Base-by-base conservation (phyloP, 495 filamentous ascomycete species). In the Cryomyces antarcticus region DNA sequence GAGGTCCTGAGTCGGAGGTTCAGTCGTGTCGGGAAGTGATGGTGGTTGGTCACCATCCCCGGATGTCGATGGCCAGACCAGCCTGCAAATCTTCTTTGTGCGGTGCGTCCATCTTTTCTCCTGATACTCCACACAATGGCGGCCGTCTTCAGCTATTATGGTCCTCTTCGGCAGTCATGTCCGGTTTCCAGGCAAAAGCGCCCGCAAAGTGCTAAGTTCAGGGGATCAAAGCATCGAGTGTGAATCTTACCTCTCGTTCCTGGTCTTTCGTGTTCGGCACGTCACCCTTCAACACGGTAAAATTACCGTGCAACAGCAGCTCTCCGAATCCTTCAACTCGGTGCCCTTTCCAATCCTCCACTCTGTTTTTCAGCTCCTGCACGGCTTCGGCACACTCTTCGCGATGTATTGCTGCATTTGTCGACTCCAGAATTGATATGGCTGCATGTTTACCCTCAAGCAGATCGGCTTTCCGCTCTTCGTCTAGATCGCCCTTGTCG, bases 281-380 rank as follows among this genome's bases (percentile, higher is more conserved):
- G 42, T 83, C 78, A 53, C 85, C 83, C 46, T 93, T 96, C 13
- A 94, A 65, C 12, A 97, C 89, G 4, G 83, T 80, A 58, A 93
- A 95, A 30, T 82, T 82, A n/a, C 89, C 89, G 51, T 88, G 80
- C 2, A 94, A 68, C 11, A 97, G 64, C 29, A 97, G 62, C 34
- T 84, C 80, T 12, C 89, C 89, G 56, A 97, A 96, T 17, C 80
- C 73, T 36, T 93, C 82, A 28, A 95, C 75, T 34, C 77, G 74
- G 55, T 96, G 80, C 30, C 83, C 76, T 57, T 95, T 96, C 89
- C 89, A 97, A 57, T 97, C 89, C 53, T 96, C 89, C 0, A 97
- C 89, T n/a, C 86, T 70, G 33, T 64, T 60, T 43, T 75, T 73
- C 11, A 97, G 66, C 39, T 96, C 92, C 41, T 75, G 70, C 13